A percentile compares a stretch with the other conserved stretches of the same genome.
These are phyloP conservation scores for Sclerotinia spermophila DNA, from an alignment of 2,329 filamentous ascomycete genomes.

Conservation along the genomic window DNA sequence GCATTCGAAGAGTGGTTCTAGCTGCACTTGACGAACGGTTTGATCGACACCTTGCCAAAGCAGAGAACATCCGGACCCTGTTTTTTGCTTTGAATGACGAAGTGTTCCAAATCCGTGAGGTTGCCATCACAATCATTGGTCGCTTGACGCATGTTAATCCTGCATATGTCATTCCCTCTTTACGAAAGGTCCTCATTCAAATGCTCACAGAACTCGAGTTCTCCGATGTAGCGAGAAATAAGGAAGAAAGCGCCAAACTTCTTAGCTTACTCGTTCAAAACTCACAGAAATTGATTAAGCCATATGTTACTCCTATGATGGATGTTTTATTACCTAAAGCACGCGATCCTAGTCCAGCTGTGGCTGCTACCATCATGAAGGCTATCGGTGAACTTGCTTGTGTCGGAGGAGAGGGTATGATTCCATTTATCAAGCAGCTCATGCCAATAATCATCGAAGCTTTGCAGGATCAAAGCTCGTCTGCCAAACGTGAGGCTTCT, in stretches of 20 bases:
- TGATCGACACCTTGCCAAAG: constrained; percentile 92
- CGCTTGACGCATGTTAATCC: constrained; percentile 88
- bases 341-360: constrained; percentile 76
- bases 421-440: constrained; percentile 81
- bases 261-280: constrained; percentile 91
- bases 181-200: constrained; percentile 93
- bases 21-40: constrained; percentile 89
- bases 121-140: constrained; percentile 93
- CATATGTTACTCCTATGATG: constrained; percentile 96
- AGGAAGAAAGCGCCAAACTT: constrained; percentile 92
- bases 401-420: constrained; percentile 92
- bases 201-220: constrained; percentile 95
- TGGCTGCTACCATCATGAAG: constrained; percentile 91
- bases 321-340: constrained; percentile 92
- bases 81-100: constrained; percentile 97
- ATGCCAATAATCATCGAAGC: constrained; percentile 96
- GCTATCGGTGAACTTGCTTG: constrained; percentile 92
- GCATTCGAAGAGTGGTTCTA: constrained; percentile 84
- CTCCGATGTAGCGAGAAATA: constrained; percentile 87
- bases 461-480: constrained; percentile 88
- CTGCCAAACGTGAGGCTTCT: constrained; percentile 85
- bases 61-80: constrained; percentile 92
- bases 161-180: constrained; percentile 92
- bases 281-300: constrained; percentile 87
- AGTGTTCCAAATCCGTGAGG: constrained; percentile 86